These are phyloP conservation scores for Calonectria naviculata DNA, from an alignment of 2,329 filamentous ascomycete species.

Conservation along the genomic window DNA sequence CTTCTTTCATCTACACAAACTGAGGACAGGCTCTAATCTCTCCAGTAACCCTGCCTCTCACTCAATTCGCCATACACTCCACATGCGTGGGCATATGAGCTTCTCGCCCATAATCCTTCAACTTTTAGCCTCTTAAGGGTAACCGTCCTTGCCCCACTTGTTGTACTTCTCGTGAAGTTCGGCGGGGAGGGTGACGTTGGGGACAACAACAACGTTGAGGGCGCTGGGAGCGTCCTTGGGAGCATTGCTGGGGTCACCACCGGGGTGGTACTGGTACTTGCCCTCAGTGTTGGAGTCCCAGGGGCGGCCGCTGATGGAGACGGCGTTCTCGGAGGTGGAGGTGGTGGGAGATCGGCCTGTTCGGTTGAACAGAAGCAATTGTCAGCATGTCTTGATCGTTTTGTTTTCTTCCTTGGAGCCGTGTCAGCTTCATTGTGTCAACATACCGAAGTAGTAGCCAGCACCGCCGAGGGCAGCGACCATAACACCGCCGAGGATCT, in stretches of 20 bases:
- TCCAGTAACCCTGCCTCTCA: conserved; percentile 23
- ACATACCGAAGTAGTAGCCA: conserved; percentile 87
- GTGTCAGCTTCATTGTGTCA: conserved; percentile 13
- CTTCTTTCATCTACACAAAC: conserved; percentile 39
- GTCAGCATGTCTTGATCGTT: conserved; percentile 32
- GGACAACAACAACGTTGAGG: conserved; percentile 93
- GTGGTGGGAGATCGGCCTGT: conserved; percentile 85
- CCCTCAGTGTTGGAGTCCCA: conserved; percentile 80
- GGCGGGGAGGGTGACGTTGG: conserved; percentile 93
- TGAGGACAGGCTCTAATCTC: conserved; percentile 13
- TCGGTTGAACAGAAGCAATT: conserved; percentile 8
- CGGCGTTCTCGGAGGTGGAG: conserved; percentile 82
- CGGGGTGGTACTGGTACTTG: conserved; percentile 85
- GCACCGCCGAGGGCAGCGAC: conserved; percentile 86
- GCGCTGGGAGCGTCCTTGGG: conserved; percentile 94
- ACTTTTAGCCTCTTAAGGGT: conserved; percentile 58
- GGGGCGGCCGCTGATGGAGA: conserved; percentile 87
- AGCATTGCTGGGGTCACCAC: conserved; percentile 79
- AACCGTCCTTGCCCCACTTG: conserved; percentile 99
- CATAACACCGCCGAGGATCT: conserved; percentile 96
- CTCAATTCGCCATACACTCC: conserved; percentile 20
- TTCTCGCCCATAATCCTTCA: conserved; percentile 13
- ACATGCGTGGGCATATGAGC: conserved; percentile 25
- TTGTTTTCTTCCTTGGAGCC: not conserved
- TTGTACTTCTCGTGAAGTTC: conserved; percentile 97